Evolutionary conservation across 805 yeast species (phyloP).

Genomic region (Wickerhamomyces kurtzmanii): DNA sequence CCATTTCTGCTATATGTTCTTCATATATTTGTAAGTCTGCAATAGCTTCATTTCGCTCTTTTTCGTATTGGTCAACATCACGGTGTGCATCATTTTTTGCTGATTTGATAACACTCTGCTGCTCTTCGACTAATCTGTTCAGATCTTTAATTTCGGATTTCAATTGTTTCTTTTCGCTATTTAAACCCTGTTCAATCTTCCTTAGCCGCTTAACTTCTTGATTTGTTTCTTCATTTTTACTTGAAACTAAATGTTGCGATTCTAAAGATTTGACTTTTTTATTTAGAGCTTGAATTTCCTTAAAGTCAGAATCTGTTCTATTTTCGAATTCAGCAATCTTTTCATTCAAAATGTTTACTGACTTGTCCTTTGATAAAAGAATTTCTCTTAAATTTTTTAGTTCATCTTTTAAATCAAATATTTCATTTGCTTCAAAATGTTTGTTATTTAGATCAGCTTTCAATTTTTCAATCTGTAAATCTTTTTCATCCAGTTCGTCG

Average conservation of each 20-base stretch:
- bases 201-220: too few relatives aligned
- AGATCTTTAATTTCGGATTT: constrained; percentile 2
- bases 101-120: too few relatives aligned
- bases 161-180: constrained; percentile 2
- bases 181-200: too few relatives aligned
- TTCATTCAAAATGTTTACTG: constrained; percentile 2
- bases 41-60: neutral
- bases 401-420: neutral
- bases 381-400: neutral
- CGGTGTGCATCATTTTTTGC: too few relatives aligned
- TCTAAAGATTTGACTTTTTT: too few relatives aligned
- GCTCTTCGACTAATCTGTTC: constrained; percentile 4
- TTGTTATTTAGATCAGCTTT: constrained; percentile 7
- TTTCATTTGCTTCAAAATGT: constrained; percentile 6
- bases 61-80: neutral
- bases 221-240: constrained; percentile 1
- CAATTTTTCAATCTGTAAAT: constrained; percentile 11
- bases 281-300: too few relatives aligned
- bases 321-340: constrained; percentile 7
- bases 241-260: too few relatives aligned
- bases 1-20: constrained; percentile 19
- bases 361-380: neutral
- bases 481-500: constrained; percentile 10
- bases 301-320: too few relatives aligned
- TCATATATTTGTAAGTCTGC: constrained; percentile 6